These are phyloP conservation scores for Penicillium sp. DNA, from an alignment of 2,329 filamentous ascomycete genomes.

Conservation along the genomic window DNA sequence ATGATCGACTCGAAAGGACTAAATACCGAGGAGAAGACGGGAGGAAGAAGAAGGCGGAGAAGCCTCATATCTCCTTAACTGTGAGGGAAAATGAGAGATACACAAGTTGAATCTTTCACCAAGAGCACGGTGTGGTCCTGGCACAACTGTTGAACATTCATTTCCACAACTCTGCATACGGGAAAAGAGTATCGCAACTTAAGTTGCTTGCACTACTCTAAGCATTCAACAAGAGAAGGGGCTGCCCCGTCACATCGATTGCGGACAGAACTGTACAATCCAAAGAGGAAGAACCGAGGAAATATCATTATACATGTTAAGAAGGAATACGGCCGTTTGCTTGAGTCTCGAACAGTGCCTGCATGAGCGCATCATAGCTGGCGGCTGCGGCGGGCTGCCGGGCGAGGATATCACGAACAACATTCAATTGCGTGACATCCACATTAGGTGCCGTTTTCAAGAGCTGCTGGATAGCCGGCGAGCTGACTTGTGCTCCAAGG, in stretches of 20 bases:
- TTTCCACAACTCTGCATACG: too few relatives aligned
- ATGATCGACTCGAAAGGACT: too few relatives aligned
- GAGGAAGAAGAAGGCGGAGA: too few relatives aligned
- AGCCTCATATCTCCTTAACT: too few relatives aligned
- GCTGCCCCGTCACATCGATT: background rate
- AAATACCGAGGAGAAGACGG: too few relatives aligned
- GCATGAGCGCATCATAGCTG: slow-evolving; percentile 46
- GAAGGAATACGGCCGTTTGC: slow-evolving; percentile 27
- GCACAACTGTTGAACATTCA: too few relatives aligned
- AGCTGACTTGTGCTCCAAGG: slow-evolving; percentile 56
- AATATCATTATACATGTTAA: slow-evolving; percentile 13
- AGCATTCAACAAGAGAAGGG: too few relatives aligned
- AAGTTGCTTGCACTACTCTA: too few relatives aligned
- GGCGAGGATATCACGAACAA: slow-evolving; percentile 64
- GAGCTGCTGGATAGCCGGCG: slow-evolving; percentile 63
- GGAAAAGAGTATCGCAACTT: too few relatives aligned
- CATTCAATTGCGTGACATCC: slow-evolving; percentile 64
- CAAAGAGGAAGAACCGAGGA: slow-evolving; percentile 2
- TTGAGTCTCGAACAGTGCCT: slow-evolving; percentile 35
- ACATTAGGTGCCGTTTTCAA: slow-evolving; percentile 63
- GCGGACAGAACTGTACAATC: slow-evolving; percentile 16
- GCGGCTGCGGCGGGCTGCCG: slow-evolving; percentile 59
- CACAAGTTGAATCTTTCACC: too few relatives aligned
- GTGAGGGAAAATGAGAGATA: too few relatives aligned
- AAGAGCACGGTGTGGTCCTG: too few relatives aligned